Conservation (phyloP, 257 asterid species). For the Cynanchum wilfordii region DNA sequence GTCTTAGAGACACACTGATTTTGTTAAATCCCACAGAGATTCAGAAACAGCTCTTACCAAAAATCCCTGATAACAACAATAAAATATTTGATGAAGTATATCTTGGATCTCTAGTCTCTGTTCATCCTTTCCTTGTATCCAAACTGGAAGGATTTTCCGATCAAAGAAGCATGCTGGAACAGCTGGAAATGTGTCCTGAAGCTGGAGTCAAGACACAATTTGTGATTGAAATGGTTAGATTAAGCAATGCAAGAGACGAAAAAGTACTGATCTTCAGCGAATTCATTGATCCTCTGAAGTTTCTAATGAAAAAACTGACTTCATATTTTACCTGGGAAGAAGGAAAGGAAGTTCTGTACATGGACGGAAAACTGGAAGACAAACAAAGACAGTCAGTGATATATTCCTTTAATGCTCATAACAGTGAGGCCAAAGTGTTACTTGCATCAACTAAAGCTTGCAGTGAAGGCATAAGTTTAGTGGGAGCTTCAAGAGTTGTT, state of each 20-base stretch:
- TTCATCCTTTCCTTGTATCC: neutral
- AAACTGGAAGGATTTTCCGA: neutral
- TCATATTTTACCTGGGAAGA: conserved; percentile 44
- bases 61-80: neutral
- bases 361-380: conserved; percentile 39
- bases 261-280: conserved; percentile 43
- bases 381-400: conserved; percentile 45
- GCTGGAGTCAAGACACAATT: conserved; percentile 58
- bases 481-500: conserved; percentile 85
- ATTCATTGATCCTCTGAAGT: conserved; percentile 37
- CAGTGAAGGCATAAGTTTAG: conserved; percentile 69
- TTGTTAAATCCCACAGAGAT: neutral
- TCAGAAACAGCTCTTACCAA: neutral
- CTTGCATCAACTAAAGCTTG: conserved; percentile 72
- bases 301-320: conserved; percentile 37
- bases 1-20: neutral
- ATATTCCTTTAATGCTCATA: conserved; percentile 40
- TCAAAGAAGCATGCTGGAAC: conserved; percentile 9
- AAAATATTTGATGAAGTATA: neutral
- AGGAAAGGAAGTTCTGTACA: conserved; percentile 34
- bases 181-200: conserved; percentile 23
- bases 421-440: conserved; percentile 45
- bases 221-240: conserved; percentile 40
- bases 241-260: conserved; percentile 32
- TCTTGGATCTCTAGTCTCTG: neutral